Evolutionary conservation across 2,329 filamentous ascomycete genomes (phyloP), one percentile per base, ranked within the genome.

Genomic region (Epichloe sp.): DNA sequence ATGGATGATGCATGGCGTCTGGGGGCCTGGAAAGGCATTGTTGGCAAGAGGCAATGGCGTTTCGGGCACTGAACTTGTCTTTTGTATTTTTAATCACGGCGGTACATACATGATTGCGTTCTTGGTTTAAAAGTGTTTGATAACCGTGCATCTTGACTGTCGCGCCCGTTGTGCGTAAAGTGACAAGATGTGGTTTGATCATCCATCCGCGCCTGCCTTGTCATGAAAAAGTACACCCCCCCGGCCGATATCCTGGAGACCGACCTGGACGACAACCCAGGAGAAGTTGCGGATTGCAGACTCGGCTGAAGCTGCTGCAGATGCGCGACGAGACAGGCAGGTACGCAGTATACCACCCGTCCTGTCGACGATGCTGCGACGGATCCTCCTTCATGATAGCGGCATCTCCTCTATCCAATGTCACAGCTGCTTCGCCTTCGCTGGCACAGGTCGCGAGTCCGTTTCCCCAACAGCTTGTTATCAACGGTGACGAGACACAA

Each of bases 271-370:
- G 71, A 73, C 45, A 70, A 70, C 72, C 23, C 69, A 72, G 51
- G 71, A 73, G 55, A 66, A 65, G 47, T 73, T 73, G 69, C 47
- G 67, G 64, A 2, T 62, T 71, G 55, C 60, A 66, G 43, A 57
- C 58, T 6, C 63, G 69, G 15, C 70, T 71, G 0, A 63, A 26
- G 23, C 23, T 7, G 23, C 23, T 2, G 23, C 23, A 26, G 23
- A 26, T 7, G 23, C 64, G 50, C 63, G 65, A 71, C 41, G 69
- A 72, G 26, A 65, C 63, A 6, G 69, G 70, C 36, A 61, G 65
- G 5, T 71, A 66, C 6, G 23, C 23, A 26, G 23, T 26, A 7
- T 7, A 7, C 23, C 23, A 26, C 23, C 23, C 23, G 23, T 26
- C 23, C 53, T 73, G 71, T 50, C 63, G 62, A 4, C 63, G 61